These are phyloP conservation scores for Hanseniaspora mollemarum DNA, from an alignment of 805 yeast genomes.

Conservation along the genomic window DNA sequence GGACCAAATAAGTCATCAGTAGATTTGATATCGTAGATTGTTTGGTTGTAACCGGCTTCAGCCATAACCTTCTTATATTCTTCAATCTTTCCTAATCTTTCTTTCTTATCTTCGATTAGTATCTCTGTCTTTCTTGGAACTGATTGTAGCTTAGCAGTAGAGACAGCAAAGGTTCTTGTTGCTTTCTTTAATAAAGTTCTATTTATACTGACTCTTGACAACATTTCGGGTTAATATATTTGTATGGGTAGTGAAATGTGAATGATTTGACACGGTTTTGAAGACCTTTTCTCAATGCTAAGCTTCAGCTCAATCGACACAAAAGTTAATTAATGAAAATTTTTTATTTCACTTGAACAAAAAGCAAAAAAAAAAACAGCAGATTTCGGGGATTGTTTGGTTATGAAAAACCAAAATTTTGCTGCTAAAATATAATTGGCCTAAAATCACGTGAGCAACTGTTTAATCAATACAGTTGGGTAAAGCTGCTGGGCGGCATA, in stretches of 20 bases:
- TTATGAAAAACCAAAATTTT: not conserved
- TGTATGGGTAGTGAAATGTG: not conserved
- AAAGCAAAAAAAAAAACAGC: not conserved
- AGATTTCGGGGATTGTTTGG: not conserved
- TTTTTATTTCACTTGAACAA: not conserved
- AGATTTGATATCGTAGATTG: slow-evolving; percentile 14
- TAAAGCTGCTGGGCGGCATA: not conserved
- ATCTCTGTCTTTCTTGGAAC: slow-evolving; percentile 5
- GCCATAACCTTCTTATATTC: slow-evolving; percentile 12
- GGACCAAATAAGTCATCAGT: slow-evolving; percentile 54
- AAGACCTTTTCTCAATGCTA: not conserved
- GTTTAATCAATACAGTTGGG: too few relatives aligned
- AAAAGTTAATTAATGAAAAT: not conserved
- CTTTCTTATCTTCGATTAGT: not conserved
- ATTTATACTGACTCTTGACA: slow-evolving; percentile 13
- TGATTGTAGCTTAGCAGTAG: slow-evolving; percentile 11
- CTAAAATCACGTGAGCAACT: slow-evolving; percentile 18
- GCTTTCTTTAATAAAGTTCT: slow-evolving; percentile 4
- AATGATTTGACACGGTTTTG: not conserved
- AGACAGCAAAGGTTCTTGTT: slow-evolving; percentile 11
- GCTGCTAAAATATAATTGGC: slow-evolving; percentile 18
- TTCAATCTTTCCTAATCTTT: slow-evolving; percentile 12
- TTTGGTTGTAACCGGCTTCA: slow-evolving; percentile 8
- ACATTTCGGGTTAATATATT: not conserved
- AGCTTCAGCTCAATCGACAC: too few relatives aligned